Evolutionary conservation across 164 flowering plant genomes (phyloP).

Genomic region (Nymphaea colorata): DNA sequence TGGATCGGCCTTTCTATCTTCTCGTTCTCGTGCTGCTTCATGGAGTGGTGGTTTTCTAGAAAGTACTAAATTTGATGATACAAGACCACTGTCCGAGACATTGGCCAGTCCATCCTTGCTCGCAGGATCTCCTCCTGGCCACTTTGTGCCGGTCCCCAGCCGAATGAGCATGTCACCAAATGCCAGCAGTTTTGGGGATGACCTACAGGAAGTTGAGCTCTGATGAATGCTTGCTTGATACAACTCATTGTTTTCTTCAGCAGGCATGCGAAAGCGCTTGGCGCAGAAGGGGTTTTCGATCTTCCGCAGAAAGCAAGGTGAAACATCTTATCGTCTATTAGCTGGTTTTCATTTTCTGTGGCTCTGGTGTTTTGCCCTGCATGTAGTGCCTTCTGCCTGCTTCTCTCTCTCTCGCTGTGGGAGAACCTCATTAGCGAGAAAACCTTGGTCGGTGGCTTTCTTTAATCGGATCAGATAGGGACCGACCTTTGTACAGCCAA

Average conservation of each 20-base stretch:
- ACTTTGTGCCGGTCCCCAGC: constrained; percentile 18
- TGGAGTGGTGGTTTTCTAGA: constrained; percentile 51
- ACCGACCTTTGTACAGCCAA: not conserved
- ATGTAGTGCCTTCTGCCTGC: not conserved
- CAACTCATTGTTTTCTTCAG: not conserved
- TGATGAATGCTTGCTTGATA: constrained; percentile 9
- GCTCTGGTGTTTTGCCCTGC: not conserved
- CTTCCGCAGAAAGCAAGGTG: constrained; percentile 1
- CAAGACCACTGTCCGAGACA: not conserved
- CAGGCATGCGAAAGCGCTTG: not conserved
- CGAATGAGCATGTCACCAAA: constrained; percentile 11
- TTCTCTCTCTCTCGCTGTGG: constrained; percentile 1
- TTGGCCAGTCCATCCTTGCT: not conserved
- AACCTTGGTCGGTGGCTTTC: not conserved
- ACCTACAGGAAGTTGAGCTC: constrained; percentile 72
- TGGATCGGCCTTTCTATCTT: constrained; percentile 16
- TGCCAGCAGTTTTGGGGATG: constrained; percentile 35
- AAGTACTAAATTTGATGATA: constrained; percentile 11
- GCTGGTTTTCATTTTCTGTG: not conserved
- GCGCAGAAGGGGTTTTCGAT: constrained; percentile 1
- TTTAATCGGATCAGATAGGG: not conserved
- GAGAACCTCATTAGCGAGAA: not conserved
- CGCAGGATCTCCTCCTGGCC: constrained; percentile 20
- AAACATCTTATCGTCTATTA: constrained; percentile 2
- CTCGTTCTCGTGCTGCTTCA: constrained; percentile 41